Percentiles rank a stretch among this genome's conserved stretches.
These are phyloP conservation scores for Wickerhamomyces queroliae DNA, from an alignment of 805 yeast species.

Conservation along the genomic window DNA sequence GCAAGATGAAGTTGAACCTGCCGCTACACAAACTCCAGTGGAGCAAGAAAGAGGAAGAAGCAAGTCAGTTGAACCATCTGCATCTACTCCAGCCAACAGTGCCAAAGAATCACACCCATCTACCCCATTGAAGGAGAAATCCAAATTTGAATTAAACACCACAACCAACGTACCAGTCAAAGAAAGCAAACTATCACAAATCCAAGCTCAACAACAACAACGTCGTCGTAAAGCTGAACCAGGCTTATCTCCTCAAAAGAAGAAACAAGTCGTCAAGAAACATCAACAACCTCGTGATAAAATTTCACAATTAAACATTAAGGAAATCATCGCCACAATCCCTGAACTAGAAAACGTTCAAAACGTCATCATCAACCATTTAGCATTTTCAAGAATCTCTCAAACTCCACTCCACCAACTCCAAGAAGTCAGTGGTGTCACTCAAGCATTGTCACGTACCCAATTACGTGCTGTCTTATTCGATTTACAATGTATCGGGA, in stretches of 20 bases:
- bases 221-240: constrained; percentile 27
- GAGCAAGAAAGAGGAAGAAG: constrained; percentile 1
- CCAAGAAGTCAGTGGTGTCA: constrained; percentile 52
- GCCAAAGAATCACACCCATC: constrained; percentile 5
- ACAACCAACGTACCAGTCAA: constrained; percentile 8
- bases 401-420: constrained; percentile 81
- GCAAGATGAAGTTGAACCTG: background rate
- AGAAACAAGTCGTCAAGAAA: constrained; percentile 15
- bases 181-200: constrained; percentile 15
- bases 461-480: constrained; percentile 40
- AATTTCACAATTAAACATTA: constrained; percentile 24
- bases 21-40: background rate
- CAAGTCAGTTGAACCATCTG: constrained; percentile 11
- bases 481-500: constrained; percentile 65
- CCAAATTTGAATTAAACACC: constrained; percentile 4
- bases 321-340: constrained; percentile 25
- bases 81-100: background rate
- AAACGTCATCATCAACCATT: constrained; percentile 70
- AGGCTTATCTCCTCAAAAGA: constrained; percentile 24
- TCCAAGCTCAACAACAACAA: constrained; percentile 8
- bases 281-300: constrained; percentile 17
- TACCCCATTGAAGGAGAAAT: constrained; percentile 5
- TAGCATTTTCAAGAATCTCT: constrained; percentile 84
- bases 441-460: constrained; percentile 37
- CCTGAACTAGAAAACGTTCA: constrained; percentile 45